These are phyloP conservation scores for Pharus latifolius DNA, from an alignment of 176 grass and related monocot species.

Conservation along the genomic window DNA sequence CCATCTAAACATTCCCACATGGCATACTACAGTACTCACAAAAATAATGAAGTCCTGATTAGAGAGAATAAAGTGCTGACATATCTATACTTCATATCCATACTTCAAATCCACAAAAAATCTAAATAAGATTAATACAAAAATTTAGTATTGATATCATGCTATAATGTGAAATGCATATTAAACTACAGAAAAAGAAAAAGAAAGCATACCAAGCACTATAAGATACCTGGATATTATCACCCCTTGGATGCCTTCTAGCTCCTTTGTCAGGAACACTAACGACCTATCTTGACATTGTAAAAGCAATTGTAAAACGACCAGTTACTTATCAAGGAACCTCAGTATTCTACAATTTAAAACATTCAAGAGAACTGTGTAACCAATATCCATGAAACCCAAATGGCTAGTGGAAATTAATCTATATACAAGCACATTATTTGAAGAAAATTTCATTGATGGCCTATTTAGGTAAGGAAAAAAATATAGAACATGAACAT, in stretches of 20 bases:
- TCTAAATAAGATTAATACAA: too few relatives aligned
- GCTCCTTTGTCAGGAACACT: conserved; percentile 84
- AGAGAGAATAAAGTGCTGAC: too few relatives aligned
- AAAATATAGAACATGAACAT: background rate
- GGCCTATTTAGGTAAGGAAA: background rate
- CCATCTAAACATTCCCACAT: background rate
- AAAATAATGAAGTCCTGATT: background rate
- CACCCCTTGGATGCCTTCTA: conserved; percentile 65
- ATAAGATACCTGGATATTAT: conserved; percentile 59
- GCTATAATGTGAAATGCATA: background rate
- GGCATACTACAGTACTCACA: background rate
- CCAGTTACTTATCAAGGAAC: background rate
- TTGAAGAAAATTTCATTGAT: background rate
- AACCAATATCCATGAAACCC: background rate
- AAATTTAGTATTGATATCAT: too few relatives aligned
- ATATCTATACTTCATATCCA: too few relatives aligned
- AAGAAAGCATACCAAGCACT: background rate
- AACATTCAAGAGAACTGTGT: background rate
- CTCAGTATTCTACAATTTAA: background rate
- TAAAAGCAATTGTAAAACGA: conserved; percentile 14
- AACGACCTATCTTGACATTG: conserved; percentile 52
- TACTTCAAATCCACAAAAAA: too few relatives aligned
- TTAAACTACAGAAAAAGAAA: background rate
- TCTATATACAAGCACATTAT: background rate
- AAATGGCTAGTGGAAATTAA: background rate